Evolutionary conservation across 805 yeast species (phyloP).

Genomic region (Barnettozyma pratensis): DNA sequence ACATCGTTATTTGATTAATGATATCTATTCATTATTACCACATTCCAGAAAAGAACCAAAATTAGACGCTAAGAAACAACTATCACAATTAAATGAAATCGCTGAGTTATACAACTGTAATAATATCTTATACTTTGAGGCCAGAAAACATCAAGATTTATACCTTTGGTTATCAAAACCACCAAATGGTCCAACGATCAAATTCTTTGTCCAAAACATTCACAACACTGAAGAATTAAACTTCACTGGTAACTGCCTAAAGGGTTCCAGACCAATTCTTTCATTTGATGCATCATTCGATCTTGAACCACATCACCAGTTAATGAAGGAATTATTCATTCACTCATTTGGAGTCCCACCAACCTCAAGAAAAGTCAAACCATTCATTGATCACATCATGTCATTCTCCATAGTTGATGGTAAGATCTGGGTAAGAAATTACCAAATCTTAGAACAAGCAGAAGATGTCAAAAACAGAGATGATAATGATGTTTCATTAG

Average conservation of each 20-base stretch:
- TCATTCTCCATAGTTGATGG: slow-evolving; percentile 89
- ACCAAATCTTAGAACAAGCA: slow-evolving; percentile 70
- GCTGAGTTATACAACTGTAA: slow-evolving; percentile 98
- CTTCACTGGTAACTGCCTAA: slow-evolving; percentile 93
- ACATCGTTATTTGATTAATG: slow-evolving; percentile 90
- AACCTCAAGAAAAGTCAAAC: slow-evolving; percentile 84
- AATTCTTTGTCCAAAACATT: slow-evolving; percentile 89
- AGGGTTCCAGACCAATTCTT: slow-evolving; percentile 90
- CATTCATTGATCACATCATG: slow-evolving; percentile 93
- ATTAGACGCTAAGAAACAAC: slow-evolving; percentile 85
- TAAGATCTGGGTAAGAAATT: slow-evolving; percentile 93
- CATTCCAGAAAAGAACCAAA: slow-evolving; percentile 96
- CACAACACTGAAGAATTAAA: slow-evolving; percentile 95
- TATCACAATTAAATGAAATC: slow-evolving; percentile 85
- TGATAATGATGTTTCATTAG: slow-evolving; percentile 63
- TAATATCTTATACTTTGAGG: slow-evolving; percentile 88
- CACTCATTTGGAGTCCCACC: slow-evolving; percentile 96
- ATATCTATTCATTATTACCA: slow-evolving; percentile 74
- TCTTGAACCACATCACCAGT: slow-evolving; percentile 56
- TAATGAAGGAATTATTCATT: slow-evolving; percentile 77
- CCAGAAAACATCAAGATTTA: slow-evolving; percentile 92
- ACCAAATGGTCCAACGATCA: slow-evolving; percentile 95
- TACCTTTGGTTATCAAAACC: slow-evolving; percentile 94
- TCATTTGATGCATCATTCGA: slow-evolving; percentile 84
- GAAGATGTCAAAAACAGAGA: slow-evolving; percentile 50